A percentile compares a stretch with the other conserved stretches of the same genome.
Evolutionary conservation across 2,329 filamentous ascomycete species (phyloP).

Genomic region (Fusarium burgessii): DNA sequence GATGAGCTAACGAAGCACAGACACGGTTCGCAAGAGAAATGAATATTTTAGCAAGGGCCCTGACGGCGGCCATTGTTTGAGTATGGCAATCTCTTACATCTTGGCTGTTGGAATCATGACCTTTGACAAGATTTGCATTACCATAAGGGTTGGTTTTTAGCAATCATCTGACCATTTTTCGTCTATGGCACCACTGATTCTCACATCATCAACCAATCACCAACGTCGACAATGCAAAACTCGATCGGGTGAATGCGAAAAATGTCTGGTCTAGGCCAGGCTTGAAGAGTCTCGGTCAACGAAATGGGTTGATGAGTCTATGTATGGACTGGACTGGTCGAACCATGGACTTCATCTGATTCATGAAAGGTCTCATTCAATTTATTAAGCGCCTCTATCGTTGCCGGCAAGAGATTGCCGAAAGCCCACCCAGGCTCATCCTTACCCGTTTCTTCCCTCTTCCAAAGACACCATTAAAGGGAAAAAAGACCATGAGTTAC

Average conservation of each 20-base stretch:
- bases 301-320: slow-evolving; percentile 27
- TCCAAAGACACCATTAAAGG: slow-evolving; percentile 10
- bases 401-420: slow-evolving; percentile 40
- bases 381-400: slow-evolving; percentile 10
- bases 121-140: slow-evolving; percentile 2
- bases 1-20: slow-evolving; percentile 31
- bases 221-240: not conserved
- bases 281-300: slow-evolving; percentile 36
- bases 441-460: slow-evolving; percentile 11
- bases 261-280: slow-evolving; percentile 19
- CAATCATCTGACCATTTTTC: slow-evolving; percentile 8
- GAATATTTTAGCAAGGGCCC: not conserved
- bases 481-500: slow-evolving; percentile 7
- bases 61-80: not conserved
- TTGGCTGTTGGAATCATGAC: not conserved
- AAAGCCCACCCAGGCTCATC: slow-evolving; percentile 26
- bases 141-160: not conserved
- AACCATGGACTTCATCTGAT: slow-evolving; percentile 20
- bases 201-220: slow-evolving; percentile 25
- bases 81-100: not conserved
- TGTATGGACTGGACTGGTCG: slow-evolving; percentile 12
- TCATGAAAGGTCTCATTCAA: slow-evolving; percentile 13
- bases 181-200: slow-evolving; percentile 7
- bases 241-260: slow-evolving; percentile 18
- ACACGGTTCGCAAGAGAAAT: slow-evolving; percentile 10